These are phyloP conservation scores for Candida odintsovae DNA, from an alignment of 805 yeast species.

Conservation along the genomic window DNA sequence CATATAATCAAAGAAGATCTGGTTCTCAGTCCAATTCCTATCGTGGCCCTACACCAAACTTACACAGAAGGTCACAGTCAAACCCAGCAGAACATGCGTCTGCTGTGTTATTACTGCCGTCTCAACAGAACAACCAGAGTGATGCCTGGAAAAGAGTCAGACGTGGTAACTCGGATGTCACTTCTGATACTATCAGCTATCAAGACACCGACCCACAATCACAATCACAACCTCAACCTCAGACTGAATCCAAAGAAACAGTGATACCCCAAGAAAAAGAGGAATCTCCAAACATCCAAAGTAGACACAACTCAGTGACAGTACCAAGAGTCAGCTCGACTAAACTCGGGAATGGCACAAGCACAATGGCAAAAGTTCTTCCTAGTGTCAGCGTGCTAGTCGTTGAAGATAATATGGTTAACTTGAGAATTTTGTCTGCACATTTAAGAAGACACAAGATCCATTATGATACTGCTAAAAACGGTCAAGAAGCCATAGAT, in stretches of 20 bases:
- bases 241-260: neutral
- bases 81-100: constrained; percentile 22
- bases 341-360: constrained; percentile 12
- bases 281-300: neutral
- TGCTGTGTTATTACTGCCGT: constrained; percentile 22
- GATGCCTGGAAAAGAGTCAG: constrained; percentile 2
- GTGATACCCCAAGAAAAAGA: neutral
- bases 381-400: constrained; percentile 88
- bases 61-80: constrained; percentile 20
- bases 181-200: neutral
- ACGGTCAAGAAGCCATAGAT: constrained; percentile 92
- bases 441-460: constrained; percentile 82
- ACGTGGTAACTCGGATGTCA: neutral
- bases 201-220: neutral
- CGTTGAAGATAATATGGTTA: constrained; percentile 94
- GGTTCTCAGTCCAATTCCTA: constrained; percentile 13
- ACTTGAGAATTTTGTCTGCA: constrained; percentile 86
- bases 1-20: constrained; percentile 10
- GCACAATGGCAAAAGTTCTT: constrained; percentile 52
- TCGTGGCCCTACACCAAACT: constrained; percentile 10
- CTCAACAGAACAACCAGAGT: constrained; percentile 2
- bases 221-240: neutral
- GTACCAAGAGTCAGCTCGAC: neutral
- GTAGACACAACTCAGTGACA: neutral
- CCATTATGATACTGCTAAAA: constrained; percentile 79